Evolutionary conservation across 352 stramenopile species (phyloP).

Genomic region (Pythium phragmitis): DNA sequence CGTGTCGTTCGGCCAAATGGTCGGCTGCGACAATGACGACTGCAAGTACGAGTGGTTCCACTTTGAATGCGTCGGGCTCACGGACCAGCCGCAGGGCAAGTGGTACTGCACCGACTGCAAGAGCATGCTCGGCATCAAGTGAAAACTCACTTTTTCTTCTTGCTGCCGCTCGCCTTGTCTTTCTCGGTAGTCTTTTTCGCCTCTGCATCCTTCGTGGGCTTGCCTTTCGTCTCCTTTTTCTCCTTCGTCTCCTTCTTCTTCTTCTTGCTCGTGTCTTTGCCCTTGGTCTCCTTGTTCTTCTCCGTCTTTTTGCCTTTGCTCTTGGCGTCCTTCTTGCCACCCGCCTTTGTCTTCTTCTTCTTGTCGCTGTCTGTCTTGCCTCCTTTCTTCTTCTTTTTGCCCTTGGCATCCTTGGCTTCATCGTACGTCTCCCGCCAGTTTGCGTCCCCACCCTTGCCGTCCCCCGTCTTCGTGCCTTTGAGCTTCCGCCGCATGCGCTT

Average conservation of each 20-base stretch:
- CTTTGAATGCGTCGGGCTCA: slow-evolving; percentile 87
- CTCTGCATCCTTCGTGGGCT: slow-evolving; percentile 28
- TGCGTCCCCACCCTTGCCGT: slow-evolving; percentile 33
- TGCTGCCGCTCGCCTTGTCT: slow-evolving; percentile 1
- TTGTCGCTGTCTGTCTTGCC: slow-evolving; percentile 26
- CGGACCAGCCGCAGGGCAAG: slow-evolving; percentile 74
- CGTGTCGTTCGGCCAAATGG: slow-evolving; percentile 91
- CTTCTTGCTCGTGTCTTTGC: slow-evolving; percentile 19
- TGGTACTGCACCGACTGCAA: slow-evolving; percentile 88
- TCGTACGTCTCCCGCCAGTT: slow-evolving; percentile 83
- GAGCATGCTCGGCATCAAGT: slow-evolving; percentile 66
- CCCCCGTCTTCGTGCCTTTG: slow-evolving; percentile 69
- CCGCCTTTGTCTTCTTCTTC: slow-evolving; percentile 11
- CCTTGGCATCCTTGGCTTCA: slow-evolving; percentile 50
- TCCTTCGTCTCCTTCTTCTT: slow-evolving; percentile 33
- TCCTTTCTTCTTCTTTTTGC: slow-evolving; percentile 56
- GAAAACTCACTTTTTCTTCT: slow-evolving; percentile 19
- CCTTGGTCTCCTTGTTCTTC: slow-evolving; percentile 23
- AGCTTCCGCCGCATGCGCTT: slow-evolving; percentile 94
- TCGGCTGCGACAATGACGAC: slow-evolving; percentile 91
- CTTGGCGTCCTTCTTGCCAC: slow-evolving; percentile 32
- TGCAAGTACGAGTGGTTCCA: slow-evolving; percentile 94
- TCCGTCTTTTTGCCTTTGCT: slow-evolving; percentile 29
- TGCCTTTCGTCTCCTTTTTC: slow-evolving; percentile 33
- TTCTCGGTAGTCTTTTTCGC: slow-evolving; percentile 9